Evolutionary conservation across 805 yeast species (phyloP), one percentile per base, ranked within the genome.

Genomic region (Wickerhamomyces xylosicus): DNA sequence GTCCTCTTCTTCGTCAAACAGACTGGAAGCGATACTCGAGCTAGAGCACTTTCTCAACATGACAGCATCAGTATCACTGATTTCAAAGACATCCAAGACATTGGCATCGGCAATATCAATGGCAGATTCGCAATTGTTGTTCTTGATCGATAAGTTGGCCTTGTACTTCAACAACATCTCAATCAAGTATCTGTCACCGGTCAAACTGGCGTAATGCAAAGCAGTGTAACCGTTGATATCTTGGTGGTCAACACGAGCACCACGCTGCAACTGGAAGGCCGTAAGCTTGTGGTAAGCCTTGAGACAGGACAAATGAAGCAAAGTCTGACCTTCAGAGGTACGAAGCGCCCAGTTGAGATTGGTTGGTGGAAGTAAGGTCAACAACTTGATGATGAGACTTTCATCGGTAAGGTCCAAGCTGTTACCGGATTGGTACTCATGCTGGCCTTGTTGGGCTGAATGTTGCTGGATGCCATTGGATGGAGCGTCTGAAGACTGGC

Each of bases 181-280:
- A 44, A 85, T 81, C 31, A 81, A 66, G 35, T 72, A 79, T 37
- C 84, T 64, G 52, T 82, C 72, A 25, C 95, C 95, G 47, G 70
- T 67, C 48, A 89, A 57, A 25, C 86, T 74, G 0, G 97, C 95
- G 53, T 83, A 79, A 57, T 89, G 95, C 41, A 92, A 64, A 4
- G 98, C 95, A 0, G 96, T 80, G 45, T 74, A 74, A 1, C 95
- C 96, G 54, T 79, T 84, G 33, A 71, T 67, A 57, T 92, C 98
- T 50, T 72, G 74, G 35, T 69, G 65, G 57, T 85, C 89, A 34
- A 80, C 68, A 50, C 80, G 73, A 42, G 86, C 79, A 31, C 79
- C 80, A 32, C 62, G 74, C 37, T 70, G 76, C 4, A 89, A 63
- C 51, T 92, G 67, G 20, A 78, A 78, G 19, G 71, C 62, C 15